Percentiles rank a stretch among this genome's conserved stretches.
These are phyloP conservation scores for Pseudofabraea citricarpa DNA, from an alignment of 2,329 filamentous ascomycete genomes.

Conservation along the genomic window DNA sequence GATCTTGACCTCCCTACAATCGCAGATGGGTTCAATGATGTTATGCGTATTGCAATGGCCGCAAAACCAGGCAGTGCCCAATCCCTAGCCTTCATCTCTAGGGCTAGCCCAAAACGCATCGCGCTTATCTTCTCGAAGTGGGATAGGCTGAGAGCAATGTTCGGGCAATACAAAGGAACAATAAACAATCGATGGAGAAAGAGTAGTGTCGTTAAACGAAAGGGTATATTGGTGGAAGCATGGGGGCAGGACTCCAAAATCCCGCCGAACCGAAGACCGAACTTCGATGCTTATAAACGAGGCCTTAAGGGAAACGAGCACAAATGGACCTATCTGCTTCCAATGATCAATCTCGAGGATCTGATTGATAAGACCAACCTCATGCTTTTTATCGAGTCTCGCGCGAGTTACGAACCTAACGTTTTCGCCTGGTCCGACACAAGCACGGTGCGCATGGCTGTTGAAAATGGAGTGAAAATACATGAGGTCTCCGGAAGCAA, in stretches of 20 bases:
- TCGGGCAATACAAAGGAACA: neutral
- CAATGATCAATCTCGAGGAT: neutral
- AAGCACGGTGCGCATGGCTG: neutral
- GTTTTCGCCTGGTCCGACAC: neutral
- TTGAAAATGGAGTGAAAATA: neutral
- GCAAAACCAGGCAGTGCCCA: neutral
- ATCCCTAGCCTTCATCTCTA: neutral
- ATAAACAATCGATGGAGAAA: neutral
- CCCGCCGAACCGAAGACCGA: neutral
- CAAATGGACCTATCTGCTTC: neutral
- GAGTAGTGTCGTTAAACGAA: neutral
- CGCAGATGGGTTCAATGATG: too few relatives aligned
- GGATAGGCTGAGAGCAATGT: neutral
- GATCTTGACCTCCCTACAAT: too few relatives aligned
- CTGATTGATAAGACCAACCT: neutral
- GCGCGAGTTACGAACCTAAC: neutral
- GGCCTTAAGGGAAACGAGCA: neutral
- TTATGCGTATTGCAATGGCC: too few relatives aligned
- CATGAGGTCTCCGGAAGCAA: neutral
- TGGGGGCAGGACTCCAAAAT: neutral
- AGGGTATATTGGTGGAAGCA: neutral
- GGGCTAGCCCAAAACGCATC: neutral
- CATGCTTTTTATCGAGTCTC: neutral
- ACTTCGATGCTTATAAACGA: neutral
- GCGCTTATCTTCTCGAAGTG: neutral